These are phyloP conservation scores for Hypocrella siamensis DNA, from an alignment of 2,329 filamentous ascomycete species.

Conservation along the genomic window DNA sequence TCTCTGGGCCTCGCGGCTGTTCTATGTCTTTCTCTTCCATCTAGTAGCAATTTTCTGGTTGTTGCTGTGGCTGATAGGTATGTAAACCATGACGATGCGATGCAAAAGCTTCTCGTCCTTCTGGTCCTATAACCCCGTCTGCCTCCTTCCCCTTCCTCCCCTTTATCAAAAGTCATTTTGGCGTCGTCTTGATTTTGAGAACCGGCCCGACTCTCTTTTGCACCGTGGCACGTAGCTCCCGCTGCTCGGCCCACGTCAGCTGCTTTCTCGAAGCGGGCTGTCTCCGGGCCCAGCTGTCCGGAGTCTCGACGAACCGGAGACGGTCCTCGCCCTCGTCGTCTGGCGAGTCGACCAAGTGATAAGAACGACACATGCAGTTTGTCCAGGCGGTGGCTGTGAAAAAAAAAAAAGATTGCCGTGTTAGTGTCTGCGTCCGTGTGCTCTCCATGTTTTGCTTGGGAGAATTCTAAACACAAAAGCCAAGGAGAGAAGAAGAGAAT, in stretches of 20 bases:
- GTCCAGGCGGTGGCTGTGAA: constrained; percentile 51
- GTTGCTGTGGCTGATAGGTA: too few relatives aligned
- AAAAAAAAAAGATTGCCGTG: background rate
- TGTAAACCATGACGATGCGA: too few relatives aligned
- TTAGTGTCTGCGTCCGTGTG: too few relatives aligned
- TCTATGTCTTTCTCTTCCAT: too few relatives aligned
- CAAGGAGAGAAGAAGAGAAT: background rate
- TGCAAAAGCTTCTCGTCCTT: too few relatives aligned
- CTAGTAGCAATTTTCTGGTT: too few relatives aligned
- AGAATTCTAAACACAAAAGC: background rate
- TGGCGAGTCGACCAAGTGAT: constrained; percentile 40
- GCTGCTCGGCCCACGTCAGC: constrained; percentile 29
- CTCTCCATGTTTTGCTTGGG: background rate
- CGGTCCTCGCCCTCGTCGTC: constrained; percentile 31
- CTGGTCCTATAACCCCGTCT: too few relatives aligned
- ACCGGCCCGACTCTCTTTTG: constrained; percentile 17
- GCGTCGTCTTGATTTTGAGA: constrained; percentile 18
- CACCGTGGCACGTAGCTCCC: constrained; percentile 23
- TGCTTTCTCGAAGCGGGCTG: constrained; percentile 20
- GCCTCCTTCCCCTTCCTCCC: too few relatives aligned
- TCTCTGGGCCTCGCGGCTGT: too few relatives aligned
- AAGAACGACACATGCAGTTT: constrained; percentile 60
- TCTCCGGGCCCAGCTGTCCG: constrained; percentile 29
- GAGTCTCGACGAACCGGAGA: constrained; percentile 29
- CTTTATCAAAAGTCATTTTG: too few relatives aligned